Evolutionary conservation across 768 basidiomycete genomes (phyloP).

Genomic region (Hemileccinum rubropunctum): DNA sequence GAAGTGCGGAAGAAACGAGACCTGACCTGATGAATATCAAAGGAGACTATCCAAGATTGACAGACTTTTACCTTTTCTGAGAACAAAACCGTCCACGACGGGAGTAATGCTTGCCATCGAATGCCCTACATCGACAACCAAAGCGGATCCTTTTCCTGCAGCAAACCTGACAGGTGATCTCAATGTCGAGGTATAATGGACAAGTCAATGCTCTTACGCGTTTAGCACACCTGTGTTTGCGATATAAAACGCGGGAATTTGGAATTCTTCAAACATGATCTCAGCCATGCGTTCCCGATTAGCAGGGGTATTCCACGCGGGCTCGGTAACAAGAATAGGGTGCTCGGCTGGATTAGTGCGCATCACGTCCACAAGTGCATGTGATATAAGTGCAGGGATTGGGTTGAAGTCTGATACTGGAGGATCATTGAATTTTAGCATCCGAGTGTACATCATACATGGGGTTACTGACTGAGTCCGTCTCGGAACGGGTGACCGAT

Average conservation of each 20-base stretch:
- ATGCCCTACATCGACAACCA: constrained; percentile 93
- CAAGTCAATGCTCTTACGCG: constrained; percentile 54
- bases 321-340: constrained; percentile 90
- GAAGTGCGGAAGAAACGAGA: constrained; percentile 69
- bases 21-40: constrained; percentile 44
- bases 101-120: constrained; percentile 89
- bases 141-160: constrained; percentile 94
- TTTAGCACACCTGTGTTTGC: constrained; percentile 93
- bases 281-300: constrained; percentile 95
- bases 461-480: constrained; percentile 65
- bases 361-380: constrained; percentile 76
- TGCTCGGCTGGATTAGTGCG: constrained; percentile 78
- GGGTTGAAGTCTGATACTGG: constrained; percentile 77
- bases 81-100: constrained; percentile 95
- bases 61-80: constrained; percentile 73
- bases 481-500: constrained; percentile 80
- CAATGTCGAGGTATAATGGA: constrained; percentile 5
- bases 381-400: constrained; percentile 65
- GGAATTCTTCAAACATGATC: constrained; percentile 96
- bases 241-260: constrained; percentile 93
- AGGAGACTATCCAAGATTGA: background rate
- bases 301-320: constrained; percentile 93
- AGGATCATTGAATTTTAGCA: background rate
- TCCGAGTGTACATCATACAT: background rate
- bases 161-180: constrained; percentile 65